phyloP scores from a whole-genome alignment of 108 stramenopile species.

The Skeletonema menzelii region DNA sequence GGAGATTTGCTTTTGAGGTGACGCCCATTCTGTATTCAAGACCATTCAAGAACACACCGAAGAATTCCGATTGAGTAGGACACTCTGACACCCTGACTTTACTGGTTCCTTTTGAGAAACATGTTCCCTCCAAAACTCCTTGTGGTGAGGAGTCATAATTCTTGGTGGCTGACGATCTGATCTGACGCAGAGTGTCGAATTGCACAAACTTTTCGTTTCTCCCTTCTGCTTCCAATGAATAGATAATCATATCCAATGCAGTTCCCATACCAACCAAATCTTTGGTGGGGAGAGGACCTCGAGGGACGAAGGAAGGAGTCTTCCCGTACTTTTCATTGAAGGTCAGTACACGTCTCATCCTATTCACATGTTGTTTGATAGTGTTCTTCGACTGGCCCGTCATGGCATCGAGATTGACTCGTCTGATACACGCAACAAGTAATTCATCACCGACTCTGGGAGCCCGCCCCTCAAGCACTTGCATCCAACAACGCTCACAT shows the following conservation, averaged over 20 bases:
- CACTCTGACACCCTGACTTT: background rate
- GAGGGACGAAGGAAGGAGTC: background rate
- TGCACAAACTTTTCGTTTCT: constrained; percentile 1
- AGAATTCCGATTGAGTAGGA: constrained; percentile 21
- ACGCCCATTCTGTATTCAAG: constrained; percentile 1
- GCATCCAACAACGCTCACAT: constrained; percentile 57
- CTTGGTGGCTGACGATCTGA: background rate
- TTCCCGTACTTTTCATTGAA: background rate
- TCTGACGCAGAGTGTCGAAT: background rate
- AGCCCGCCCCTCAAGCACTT: constrained; percentile 14
- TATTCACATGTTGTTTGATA: background rate
- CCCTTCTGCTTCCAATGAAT: constrained; percentile 7
- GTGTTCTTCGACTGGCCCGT: background rate
- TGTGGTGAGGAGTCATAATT: constrained; percentile 13
- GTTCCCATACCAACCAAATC: constrained; percentile 19
- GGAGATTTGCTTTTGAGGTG: background rate
- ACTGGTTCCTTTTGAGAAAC: background rate
- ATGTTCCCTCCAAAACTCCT: constrained; percentile 5
- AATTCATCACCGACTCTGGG: background rate
- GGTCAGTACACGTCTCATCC: background rate
- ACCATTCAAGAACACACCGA: constrained; percentile 1
- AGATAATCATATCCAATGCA: constrained; percentile 9
- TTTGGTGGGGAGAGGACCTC: constrained; percentile 1
- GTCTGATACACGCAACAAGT: background rate
- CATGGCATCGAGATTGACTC: constrained; percentile 15